Percentiles rank a stretch among this genome's conserved stretches.
phyloP scores from a whole-genome alignment of 2,329 filamentous ascomycete species.

The Exophiala aquamarina region DNA sequence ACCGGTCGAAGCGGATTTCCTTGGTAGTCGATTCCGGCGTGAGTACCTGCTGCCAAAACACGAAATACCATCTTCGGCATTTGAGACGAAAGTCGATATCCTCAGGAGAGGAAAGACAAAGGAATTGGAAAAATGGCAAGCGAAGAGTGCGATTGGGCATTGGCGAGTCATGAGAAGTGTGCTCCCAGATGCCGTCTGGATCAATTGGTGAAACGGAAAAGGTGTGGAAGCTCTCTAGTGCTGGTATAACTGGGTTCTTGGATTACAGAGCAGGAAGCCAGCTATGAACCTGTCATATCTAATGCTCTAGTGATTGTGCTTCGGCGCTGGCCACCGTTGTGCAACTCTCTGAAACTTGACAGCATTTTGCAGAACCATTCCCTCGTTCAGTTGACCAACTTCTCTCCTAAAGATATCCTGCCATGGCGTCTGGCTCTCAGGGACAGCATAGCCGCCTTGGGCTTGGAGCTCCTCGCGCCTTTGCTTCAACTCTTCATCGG shows the following conservation, averaged over 20 bases:
- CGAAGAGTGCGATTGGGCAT: conserved; percentile 75
- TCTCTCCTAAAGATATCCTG: conserved; percentile 52
- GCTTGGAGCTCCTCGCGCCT: conserved; percentile 41
- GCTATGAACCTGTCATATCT: background rate
- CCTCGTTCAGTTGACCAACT: conserved; percentile 45
- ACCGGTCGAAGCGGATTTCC: conserved; percentile 64
- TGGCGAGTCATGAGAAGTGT: conserved; percentile 91
- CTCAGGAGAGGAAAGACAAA: conserved; percentile 64
- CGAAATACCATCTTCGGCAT: conserved; percentile 59
- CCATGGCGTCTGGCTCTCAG: conserved; percentile 51
- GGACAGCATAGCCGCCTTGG: conserved; percentile 38
- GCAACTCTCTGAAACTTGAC: conserved; percentile 49
- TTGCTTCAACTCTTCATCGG: conserved; percentile 41
- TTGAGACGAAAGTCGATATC: conserved; percentile 50
- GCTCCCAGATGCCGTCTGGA: conserved; percentile 76
- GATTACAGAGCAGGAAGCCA: no score
- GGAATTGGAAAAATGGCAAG: conserved; percentile 69
- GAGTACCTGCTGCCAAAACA: conserved; percentile 70
- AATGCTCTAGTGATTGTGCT: conserved; percentile 44
- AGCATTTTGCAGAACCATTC: conserved; percentile 49
- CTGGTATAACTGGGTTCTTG: no score
- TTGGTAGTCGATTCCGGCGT: conserved; percentile 69
- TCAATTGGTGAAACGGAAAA: conserved; percentile 67
- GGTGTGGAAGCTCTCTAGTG: background rate
- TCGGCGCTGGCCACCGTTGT: conserved; percentile 41